Percentiles rank a stretch among this genome's conserved stretches.
Conservation (phyloP, 2,329 filamentous ascomycete genomes). For the Nemania abortiva region DNA sequence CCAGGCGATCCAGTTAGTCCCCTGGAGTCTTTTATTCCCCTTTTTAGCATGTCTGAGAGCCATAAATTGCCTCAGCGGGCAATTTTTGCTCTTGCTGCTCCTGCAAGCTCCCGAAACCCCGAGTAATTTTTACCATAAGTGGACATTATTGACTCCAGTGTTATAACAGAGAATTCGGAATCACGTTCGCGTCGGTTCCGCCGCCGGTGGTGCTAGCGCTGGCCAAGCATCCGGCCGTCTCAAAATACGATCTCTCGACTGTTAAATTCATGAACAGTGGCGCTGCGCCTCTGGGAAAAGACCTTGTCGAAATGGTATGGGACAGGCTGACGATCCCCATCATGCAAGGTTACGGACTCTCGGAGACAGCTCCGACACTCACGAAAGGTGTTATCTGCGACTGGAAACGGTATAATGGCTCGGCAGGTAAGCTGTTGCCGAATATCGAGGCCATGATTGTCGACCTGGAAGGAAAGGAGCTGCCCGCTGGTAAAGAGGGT, state of each 20-base stretch:
- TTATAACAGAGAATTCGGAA: conserved; percentile 73
- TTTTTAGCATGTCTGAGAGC: no score
- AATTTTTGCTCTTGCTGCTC: no score
- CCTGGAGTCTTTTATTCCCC: no score
- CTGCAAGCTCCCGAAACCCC: no score
- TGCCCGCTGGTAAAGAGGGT: conserved; percentile 72
- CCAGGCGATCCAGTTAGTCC: conserved; percentile 78
- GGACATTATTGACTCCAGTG: no score
- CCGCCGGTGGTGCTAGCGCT: conserved; percentile 86
- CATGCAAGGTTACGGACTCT: conserved; percentile 94
- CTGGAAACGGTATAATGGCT: conserved; percentile 81
- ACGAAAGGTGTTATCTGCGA: conserved; percentile 79
- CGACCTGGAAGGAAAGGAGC: conserved; percentile 66
- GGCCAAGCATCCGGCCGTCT: conserved; percentile 81
- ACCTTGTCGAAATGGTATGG: conserved; percentile 83
- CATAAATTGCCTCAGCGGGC: no score
- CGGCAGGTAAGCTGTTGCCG: conserved; percentile 80
- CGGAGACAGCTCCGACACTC: conserved; percentile 85
- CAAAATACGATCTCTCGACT: conserved; percentile 82
- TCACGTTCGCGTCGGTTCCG: conserved; percentile 85
- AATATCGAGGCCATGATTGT: conserved; percentile 88
- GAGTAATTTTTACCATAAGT: no score
- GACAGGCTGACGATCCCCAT: conserved; percentile 79
- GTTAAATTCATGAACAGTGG: conserved; percentile 89
- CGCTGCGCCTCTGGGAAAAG: conserved; percentile 84